Conservation (phyloP, 345 rosid genomes). For the Eucalyptus regnans region DNA sequence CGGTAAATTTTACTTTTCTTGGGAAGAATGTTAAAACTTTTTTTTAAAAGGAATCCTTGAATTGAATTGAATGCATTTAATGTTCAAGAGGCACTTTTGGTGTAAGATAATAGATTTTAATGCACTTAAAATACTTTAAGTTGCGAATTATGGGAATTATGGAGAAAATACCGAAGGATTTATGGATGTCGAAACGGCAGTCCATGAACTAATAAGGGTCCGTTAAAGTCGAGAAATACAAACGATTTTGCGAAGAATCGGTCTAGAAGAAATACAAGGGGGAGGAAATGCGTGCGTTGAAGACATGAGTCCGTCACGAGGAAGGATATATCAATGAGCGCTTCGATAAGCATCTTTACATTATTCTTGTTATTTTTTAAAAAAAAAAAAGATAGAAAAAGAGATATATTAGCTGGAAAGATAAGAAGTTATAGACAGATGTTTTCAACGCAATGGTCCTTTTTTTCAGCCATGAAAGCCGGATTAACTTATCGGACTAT, state of each 20-base stretch:
- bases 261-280: not conserved
- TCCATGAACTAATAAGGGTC: not conserved
- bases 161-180: not conserved
- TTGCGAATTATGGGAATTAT: not conserved
- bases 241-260: not conserved
- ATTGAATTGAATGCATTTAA: not conserved
- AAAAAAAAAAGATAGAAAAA: not conserved
- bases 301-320: not conserved
- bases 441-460: not conserved
- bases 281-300: not conserved
- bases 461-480: not conserved
- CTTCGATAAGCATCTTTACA: not conserved
- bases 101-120: not conserved
- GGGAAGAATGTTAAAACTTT: not conserved
- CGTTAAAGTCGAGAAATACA: not conserved
- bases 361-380: not conserved
- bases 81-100: not conserved
- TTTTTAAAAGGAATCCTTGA: not conserved
- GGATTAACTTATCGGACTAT: not conserved
- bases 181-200: not conserved
- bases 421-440: not conserved
- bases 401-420: not conserved
- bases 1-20: not conserved
- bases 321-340: not conserved
- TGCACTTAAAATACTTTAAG: not conserved